Evolutionary conservation across 163 green algal species (phyloP), one percentile per base, ranked within the genome.

Genomic region (Picocystis sp.): DNA sequence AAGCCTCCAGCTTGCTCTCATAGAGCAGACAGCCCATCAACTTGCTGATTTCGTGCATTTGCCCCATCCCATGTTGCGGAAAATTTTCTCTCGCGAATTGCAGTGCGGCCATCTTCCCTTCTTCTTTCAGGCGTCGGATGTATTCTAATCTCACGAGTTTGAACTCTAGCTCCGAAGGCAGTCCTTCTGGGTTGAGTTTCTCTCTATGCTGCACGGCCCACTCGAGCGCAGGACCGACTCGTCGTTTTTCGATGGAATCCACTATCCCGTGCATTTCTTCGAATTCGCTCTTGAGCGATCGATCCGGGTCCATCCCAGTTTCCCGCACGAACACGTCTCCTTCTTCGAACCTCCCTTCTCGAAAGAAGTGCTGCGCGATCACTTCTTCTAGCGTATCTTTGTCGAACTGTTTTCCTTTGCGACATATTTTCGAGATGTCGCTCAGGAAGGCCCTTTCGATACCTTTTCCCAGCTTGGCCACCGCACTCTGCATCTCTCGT

Each of bases 21-120:
- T 73, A 94, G 38, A 89, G 65, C 50, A 96, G 62, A 67, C 67
- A 81, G 35, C 81, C 86, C 81, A 95, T 94, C 43, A 95, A 72
- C 12, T 70, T 71, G 65, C 88, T 73, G 25, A 95, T 89, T 11
- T 84, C 67, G 3, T 49, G 25, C 65, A 92, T 68, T 57, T 92
- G 72, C 2, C 43, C 65, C 17, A 23, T 19, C 14, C 78, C 58
- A 55, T 90, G 92, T 10, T 47, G 53, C 0, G 12, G 25, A 55
- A 95, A 86, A 67, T 94, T 65, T 22, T 52, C 19, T 35, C 77
- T 71, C 2, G 76, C 84, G 53, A 92, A 94, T 19, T 35, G 21
- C 47, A 95, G 65, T 1, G 86, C 86, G 2, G 67, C 67, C 3
- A 46, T 45, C 19, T 62, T 57, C 17, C 82, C 78, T 45, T 82